phyloP scores from a whole-genome alignment of 257 asterid genomes.

The Solanum commersonii region DNA sequence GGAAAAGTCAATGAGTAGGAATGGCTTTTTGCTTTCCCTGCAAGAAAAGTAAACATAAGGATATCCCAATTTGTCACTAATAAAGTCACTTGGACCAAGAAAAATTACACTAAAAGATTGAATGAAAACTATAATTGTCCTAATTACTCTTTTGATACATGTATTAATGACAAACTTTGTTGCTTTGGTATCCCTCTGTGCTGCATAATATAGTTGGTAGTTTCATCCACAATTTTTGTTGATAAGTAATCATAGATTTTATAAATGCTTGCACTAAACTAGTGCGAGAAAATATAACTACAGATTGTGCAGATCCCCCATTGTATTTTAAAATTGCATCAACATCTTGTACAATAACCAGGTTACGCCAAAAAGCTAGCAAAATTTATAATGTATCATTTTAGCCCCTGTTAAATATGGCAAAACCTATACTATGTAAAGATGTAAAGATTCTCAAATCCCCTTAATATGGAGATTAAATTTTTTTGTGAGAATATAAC shows the following conservation, averaged over 20 bases:
- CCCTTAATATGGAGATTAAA: not conserved
- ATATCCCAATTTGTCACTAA: not conserved
- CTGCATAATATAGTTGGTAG: not conserved
- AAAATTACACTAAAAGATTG: not conserved
- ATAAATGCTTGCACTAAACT: not conserved
- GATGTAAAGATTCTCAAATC: not conserved
- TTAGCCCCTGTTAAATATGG: not conserved
- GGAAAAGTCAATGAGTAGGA: conserved; percentile 77
- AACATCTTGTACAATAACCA: not conserved
- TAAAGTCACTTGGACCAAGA: not conserved
- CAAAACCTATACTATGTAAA: not conserved
- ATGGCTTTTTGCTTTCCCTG: conserved; percentile 63
- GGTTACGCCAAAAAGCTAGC: not conserved
- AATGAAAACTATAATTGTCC: not conserved
- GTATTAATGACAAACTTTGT: not conserved
- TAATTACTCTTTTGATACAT: not conserved
- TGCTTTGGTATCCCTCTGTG: not conserved
- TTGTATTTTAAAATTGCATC: not conserved
- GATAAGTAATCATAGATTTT: not conserved
- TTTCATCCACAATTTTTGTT: not conserved
- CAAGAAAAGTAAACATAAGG: conserved; percentile 13
- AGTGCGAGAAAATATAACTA: not conserved
- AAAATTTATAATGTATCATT: not conserved
- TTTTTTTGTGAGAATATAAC: not conserved
- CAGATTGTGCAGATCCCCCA: not conserved